Evolutionary conservation across 1,139 yeast species (phyloP), one percentile per base, ranked within the genome.

Genomic region (Kodamaea sp.): DNA sequence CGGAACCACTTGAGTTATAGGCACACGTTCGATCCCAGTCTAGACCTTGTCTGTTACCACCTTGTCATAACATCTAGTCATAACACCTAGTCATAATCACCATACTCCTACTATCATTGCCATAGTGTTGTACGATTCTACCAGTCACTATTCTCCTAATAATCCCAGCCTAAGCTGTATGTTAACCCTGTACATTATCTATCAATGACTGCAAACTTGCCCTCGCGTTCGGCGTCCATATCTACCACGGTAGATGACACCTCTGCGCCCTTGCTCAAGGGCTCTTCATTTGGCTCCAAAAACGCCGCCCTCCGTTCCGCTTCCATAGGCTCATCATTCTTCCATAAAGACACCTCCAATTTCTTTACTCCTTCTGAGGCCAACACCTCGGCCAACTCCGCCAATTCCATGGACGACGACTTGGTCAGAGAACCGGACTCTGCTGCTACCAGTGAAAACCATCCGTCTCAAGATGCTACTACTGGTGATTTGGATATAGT

Each of bases 401-500:
- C 34, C 11, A 28, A 31, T 10, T 33, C 40, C 15, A 25, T 28
- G 26, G 34, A 25, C 18, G 38, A 13, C 10, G 31, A 28, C 5
- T 4, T 28, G 16, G 19, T 18, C 13, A 15, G 24, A 6, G 36
- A 26, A 4, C 9, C 12, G 29, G 34, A 26, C 26, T 23, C 42
- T 3, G 30, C 39, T 22, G 28, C 28, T 14, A 8, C 15, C 19
- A 3, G 25, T 7, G 12, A 22, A 6, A 22, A 10, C 5, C 9
- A 11, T 15, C 39, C 35, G 12, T 42, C 36, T 10, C 31, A 28
- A 15, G 40, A 22, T 20, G 36, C 29, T 4, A 32, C 34, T 11
- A 15, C 25, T 24, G 15, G 38, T 12, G 45, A 57, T 28, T 57
- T 68, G 44, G 74, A 68, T 38, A 65, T 69, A 24, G 73, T 69